Percentiles rank a stretch among this genome's conserved stretches.
These are phyloP conservation scores for Nothopassalora personata DNA, from an alignment of 2,329 filamentous ascomycete genomes.

Conservation along the genomic window DNA sequence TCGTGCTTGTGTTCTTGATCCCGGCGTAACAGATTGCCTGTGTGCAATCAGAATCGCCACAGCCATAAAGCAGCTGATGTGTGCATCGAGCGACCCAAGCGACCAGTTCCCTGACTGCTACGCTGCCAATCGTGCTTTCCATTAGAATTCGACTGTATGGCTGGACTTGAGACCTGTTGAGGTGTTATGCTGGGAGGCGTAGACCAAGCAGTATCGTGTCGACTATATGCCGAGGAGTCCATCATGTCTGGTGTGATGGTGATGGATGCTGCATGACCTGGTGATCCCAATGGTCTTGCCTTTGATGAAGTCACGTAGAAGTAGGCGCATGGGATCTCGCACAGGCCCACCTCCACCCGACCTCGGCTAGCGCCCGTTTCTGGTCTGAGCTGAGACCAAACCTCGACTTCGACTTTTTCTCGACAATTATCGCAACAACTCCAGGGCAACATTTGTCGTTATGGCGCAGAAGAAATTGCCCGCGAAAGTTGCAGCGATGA, in stretches of 20 bases:
- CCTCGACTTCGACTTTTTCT: background rate
- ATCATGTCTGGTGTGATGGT: background rate
- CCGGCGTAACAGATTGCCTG: constrained; percentile 75
- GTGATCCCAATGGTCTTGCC: background rate
- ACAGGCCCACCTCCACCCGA: no score
- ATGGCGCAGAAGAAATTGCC: constrained; percentile 33
- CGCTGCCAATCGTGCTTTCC: background rate
- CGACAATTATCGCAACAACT: no score
- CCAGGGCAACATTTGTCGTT: no score
- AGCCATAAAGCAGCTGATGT: constrained; percentile 71
- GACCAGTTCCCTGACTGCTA: background rate
- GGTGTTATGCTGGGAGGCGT: background rate
- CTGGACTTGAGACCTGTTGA: background rate
- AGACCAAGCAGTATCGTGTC: background rate
- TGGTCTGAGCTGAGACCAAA: background rate
- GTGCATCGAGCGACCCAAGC: constrained; percentile 38
- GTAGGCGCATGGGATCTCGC: background rate
- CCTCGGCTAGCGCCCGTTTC: no score
- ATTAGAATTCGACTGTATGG: background rate
- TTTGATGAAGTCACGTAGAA: background rate
- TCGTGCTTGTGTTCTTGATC: constrained; percentile 56
- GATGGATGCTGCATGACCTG: background rate
- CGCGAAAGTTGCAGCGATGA: constrained; percentile 37
- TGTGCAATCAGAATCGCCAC: constrained; percentile 59
- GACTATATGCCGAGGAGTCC: background rate